Conservation (phyloP, 2,329 filamentous ascomycete genomes). For the Berkeleyomyces rouxiae region DNA sequence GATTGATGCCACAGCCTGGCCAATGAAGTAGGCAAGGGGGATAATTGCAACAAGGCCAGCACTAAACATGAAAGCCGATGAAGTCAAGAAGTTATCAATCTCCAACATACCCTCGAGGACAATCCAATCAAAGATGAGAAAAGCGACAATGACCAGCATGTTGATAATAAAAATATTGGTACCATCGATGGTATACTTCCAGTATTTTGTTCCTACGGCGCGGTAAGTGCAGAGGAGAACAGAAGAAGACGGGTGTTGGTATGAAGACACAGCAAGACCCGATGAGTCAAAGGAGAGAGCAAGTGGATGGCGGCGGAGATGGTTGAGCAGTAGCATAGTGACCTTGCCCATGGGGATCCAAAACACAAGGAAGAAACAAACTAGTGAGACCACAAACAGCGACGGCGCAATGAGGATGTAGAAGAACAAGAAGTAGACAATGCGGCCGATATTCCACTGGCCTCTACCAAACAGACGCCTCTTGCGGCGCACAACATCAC, state of each 20-base stretch:
- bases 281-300: slow-evolving; percentile 89
- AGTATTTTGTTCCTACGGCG: slow-evolving; percentile 85
- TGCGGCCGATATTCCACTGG: slow-evolving; percentile 84
- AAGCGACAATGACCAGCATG: slow-evolving; percentile 79
- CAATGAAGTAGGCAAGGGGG: slow-evolving; percentile 93
- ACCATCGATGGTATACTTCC: slow-evolving; percentile 97
- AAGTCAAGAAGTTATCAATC: slow-evolving; percentile 57
- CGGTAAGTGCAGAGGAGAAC: slow-evolving; percentile 94
- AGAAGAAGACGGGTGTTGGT: slow-evolving; percentile 58
- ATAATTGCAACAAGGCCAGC: slow-evolving; percentile 83
- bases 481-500: slow-evolving; percentile 31
- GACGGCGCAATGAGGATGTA: slow-evolving; percentile 81
- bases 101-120: slow-evolving; percentile 55
- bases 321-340: slow-evolving; percentile 74
- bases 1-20: slow-evolving; percentile 93
- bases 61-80: slow-evolving; percentile 71
- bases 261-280: slow-evolving; percentile 52
- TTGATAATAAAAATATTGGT: slow-evolving; percentile 99
- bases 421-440: slow-evolving; percentile 94
- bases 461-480: slow-evolving; percentile 84
- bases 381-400: slow-evolving; percentile 65
- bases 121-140: slow-evolving; percentile 86
- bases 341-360: slow-evolving; percentile 98
- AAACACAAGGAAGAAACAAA: slow-evolving; percentile 96
- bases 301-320: slow-evolving; percentile 79